Evolutionary conservation across 495 filamentous ascomycete species (phyloP).

Genomic region (Aspergillus homomorphus): DNA sequence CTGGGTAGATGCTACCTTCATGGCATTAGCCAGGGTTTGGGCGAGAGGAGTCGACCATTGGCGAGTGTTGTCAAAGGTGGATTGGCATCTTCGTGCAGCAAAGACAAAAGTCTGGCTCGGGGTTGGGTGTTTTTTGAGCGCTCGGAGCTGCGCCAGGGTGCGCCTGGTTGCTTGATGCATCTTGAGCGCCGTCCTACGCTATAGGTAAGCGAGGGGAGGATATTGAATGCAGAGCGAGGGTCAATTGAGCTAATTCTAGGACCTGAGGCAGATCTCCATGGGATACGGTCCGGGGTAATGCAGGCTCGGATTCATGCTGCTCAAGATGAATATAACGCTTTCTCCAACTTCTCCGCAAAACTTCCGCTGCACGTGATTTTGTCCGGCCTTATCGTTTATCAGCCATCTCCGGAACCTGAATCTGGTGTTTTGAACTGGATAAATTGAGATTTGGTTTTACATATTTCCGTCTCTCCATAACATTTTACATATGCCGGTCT

Average conservation of each 20-base stretch:
- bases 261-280: neutral
- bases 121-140: constrained; percentile 20
- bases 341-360: constrained; percentile 31
- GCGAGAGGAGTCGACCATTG: constrained; percentile 90
- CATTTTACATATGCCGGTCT: too few relatives aligned
- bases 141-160: constrained; percentile 28
- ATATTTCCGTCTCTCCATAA: neutral
- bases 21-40: constrained; percentile 76
- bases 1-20: constrained; percentile 54
- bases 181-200: constrained; percentile 3
- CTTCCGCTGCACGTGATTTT: constrained; percentile 28
- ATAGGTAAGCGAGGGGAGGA: neutral
- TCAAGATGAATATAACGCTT: neutral
- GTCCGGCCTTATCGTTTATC: constrained; percentile 24
- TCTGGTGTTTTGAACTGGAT: neutral
- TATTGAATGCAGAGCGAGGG: neutral
- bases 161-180: constrained; percentile 38
- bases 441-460: neutral
- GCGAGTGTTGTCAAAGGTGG: constrained; percentile 33
- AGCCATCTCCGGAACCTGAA: neutral
- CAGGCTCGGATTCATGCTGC: neutral
- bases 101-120: constrained; percentile 16
- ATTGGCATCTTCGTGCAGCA: constrained; percentile 31
- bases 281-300: neutral
- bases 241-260: neutral